Conservation (phyloP, 164 flowering plant species). For the Sextonia rubra region DNA sequence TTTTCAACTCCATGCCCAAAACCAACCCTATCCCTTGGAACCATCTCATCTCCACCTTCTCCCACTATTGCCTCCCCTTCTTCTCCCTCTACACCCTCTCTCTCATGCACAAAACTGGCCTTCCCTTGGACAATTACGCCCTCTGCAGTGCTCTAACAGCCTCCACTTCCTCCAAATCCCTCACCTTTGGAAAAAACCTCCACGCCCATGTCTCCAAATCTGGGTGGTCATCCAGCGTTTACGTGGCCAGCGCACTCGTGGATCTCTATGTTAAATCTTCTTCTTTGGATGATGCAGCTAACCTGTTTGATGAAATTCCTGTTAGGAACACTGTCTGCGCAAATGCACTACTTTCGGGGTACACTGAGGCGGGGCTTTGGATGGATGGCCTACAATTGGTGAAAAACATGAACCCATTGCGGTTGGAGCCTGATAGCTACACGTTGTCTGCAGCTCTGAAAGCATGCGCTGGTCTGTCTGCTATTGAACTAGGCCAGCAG, state of each 20-base stretch:
- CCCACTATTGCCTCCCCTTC: slow-evolving; percentile 34
- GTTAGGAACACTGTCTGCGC: slow-evolving; percentile 60
- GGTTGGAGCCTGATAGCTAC: slow-evolving; percentile 42
- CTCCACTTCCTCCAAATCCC: slow-evolving; percentile 18
- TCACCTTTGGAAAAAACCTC: slow-evolving; percentile 36
- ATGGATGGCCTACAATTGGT: slow-evolving; percentile 36
- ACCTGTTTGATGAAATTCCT: slow-evolving; percentile 74
- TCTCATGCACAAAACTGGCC: slow-evolving; percentile 46
- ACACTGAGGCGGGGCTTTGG: slow-evolving; percentile 53
- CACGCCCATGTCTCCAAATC: slow-evolving; percentile 44
- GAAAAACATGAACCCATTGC: slow-evolving; percentile 31
- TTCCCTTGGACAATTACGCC: slow-evolving; percentile 49
- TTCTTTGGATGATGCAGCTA: slow-evolving; percentile 31
- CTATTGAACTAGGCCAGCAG: slow-evolving; percentile 50
- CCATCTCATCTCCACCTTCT: slow-evolving; percentile 42
- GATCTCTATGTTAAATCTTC: slow-evolving; percentile 43
- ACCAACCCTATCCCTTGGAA: slow-evolving; percentile 48
- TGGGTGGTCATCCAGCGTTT: slow-evolving; percentile 62
- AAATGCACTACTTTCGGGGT: slow-evolving; percentile 66
- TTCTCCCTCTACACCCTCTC: slow-evolving; percentile 40
- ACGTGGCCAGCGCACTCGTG: slow-evolving; percentile 58
- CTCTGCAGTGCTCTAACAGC: slow-evolving; percentile 51
- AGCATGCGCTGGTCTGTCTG: slow-evolving; percentile 49
- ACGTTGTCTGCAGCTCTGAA: slow-evolving; percentile 51
- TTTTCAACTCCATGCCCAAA: slow-evolving; percentile 38